Base-by-base conservation (phyloP, 352 stramenopile genomes). In the Phytopythium litorale region DNA sequence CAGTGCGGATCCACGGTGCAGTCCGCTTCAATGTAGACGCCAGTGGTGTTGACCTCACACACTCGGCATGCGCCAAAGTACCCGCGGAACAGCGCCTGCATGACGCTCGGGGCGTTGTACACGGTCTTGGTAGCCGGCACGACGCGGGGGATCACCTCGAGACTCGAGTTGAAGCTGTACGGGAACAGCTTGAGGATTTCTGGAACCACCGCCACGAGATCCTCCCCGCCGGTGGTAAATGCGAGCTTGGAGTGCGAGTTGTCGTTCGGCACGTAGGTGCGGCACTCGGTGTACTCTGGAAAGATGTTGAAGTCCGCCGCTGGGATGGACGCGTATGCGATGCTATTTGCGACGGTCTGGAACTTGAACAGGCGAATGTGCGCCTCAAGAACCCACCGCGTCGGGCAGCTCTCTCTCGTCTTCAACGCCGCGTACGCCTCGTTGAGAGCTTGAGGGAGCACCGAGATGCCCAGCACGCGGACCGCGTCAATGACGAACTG, bases 321-420 rank as follows among this genome's bases (percentile, higher is more conserved):
- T 7, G 68, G 58, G 33, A 72, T 70, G 7, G 68, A 72, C 3
- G 68, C 70, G 46, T 75, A 72, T 28, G 67, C 66, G 42, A 64
- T 11, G 37, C 60, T 70, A 42, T 75, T 65, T n/a, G 65, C 68
- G 25, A 67, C 62, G 0, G 54, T 55, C 28, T 75, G 68, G 55
- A 72, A 72, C 21, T 67, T 72, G 16, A 75, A 72, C 8, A 70
- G 49, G 0, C 61, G 46, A 1, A 76, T 25, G 54, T 67, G 64
- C 2, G 32, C 54, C 30, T 69, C 64, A 3, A 75, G 45, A 0
- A 58, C 60, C 67, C 67, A 74, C 19, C 65, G 65, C 7, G 65
- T 72, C 25, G 58, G 38, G 11, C 68, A 75, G 55, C 64, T 16
- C 6, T 58, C 23, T 15, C 61, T 64, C 0, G 60, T 49, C 15